These are phyloP conservation scores for Lycium barbarum DNA, from an alignment of 257 asterid genomes.

Conservation along the genomic window DNA sequence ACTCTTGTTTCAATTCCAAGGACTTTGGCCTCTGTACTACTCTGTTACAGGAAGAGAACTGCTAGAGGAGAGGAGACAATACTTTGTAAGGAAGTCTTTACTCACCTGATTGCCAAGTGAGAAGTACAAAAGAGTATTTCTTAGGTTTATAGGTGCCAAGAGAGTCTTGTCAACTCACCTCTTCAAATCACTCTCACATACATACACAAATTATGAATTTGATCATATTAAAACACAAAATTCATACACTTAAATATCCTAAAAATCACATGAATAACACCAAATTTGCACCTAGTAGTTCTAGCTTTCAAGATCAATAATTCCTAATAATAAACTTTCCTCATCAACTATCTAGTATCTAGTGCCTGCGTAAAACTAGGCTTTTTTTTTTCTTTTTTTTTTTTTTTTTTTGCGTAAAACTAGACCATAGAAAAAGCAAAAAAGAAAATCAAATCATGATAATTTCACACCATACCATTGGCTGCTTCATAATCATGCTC, in stretches of 20 bases:
- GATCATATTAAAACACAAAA: not conserved
- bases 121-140: not conserved
- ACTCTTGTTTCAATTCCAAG: not conserved
- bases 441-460: not conserved
- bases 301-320: not conserved
- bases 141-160: not conserved
- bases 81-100: not conserved
- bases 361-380: too few relatives aligned
- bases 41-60: not conserved
- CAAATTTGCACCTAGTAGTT: not conserved
- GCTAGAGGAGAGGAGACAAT: not conserved
- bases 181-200: not conserved
- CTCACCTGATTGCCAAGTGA: not conserved
- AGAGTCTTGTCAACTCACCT: not conserved
- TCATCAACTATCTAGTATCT: not conserved
- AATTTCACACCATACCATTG: constrained; percentile 47
- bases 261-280: not conserved
- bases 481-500: constrained; percentile 45
- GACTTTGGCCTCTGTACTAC: not conserved
- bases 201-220: not conserved
- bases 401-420: too few relatives aligned
- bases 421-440: not conserved
- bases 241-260: not conserved
- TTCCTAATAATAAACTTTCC: not conserved
- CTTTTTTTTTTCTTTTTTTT: too few relatives aligned